phyloP scores from a whole-genome alignment of 2,329 filamentous ascomycete genomes.

The Cladophialophora chaetospira region DNA sequence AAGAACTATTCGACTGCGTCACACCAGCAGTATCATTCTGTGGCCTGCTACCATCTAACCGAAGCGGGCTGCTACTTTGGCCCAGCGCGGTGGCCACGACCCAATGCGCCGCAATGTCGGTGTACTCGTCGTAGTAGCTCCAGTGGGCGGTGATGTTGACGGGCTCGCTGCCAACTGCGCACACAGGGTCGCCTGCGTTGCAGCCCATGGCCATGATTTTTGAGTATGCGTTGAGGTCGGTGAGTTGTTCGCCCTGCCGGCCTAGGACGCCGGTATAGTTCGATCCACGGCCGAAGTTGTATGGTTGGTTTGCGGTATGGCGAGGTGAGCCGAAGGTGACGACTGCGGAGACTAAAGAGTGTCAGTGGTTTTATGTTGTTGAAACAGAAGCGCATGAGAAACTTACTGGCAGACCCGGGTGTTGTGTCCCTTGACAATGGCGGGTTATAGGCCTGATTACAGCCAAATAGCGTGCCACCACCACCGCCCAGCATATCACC shows the following conservation, averaged over 20 bases:
- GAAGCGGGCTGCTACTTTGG: conserved; percentile 8
- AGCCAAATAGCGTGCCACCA: conserved; percentile 28
- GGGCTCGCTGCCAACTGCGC: conserved; percentile 20
- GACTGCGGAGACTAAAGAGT: conserved; percentile 16
- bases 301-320: conserved; percentile 17
- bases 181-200: conserved; percentile 23
- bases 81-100: conserved; percentile 18
- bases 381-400: background rate
- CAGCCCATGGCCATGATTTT: conserved; percentile 20
- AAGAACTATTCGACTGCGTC: background rate
- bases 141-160: conserved; percentile 21
- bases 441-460: conserved; percentile 14
- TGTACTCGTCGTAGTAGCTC: conserved; percentile 24
- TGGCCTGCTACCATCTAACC: conserved; percentile 8
- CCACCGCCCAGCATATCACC: conserved; percentile 38
- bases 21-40: conserved; percentile 19
- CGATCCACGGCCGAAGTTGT: conserved; percentile 20
- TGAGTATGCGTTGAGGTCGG: conserved; percentile 20
- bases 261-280: conserved; percentile 13
- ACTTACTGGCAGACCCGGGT: conserved; percentile 18
- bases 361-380: conserved; percentile 14
- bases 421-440: conserved; percentile 8
- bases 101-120: conserved; percentile 17
- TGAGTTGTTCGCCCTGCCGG: conserved; percentile 14
- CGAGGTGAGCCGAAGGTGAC: conserved; percentile 20